Evolutionary conservation across 257 asterid species (phyloP).

Genomic region (Anisodus tanguticus): DNA sequence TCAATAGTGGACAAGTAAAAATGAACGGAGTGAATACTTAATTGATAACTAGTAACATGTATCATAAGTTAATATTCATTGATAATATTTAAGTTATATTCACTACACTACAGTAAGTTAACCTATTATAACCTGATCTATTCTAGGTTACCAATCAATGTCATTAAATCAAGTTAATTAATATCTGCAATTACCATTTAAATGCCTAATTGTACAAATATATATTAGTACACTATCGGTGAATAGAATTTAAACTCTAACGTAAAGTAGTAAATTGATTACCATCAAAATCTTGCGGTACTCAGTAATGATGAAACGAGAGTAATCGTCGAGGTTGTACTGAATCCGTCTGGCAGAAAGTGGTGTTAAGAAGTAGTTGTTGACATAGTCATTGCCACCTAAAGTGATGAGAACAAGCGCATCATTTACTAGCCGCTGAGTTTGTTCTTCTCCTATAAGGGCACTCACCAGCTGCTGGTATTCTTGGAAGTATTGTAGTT

Average conservation of each 20-base stretch:
- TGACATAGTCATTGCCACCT: constrained; percentile 84
- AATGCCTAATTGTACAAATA: too few species aligned
- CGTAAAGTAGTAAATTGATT: neutral
- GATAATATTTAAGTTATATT: neutral
- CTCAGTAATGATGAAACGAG: constrained; percentile 54
- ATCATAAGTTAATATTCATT: neutral
- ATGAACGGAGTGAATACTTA: too few species aligned
- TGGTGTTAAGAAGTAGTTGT: constrained; percentile 74
- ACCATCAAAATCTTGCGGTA: constrained; percentile 64
- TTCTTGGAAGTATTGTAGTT: constrained; percentile 44
- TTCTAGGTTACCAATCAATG: neutral
- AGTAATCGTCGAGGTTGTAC: constrained; percentile 51
- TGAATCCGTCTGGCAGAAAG: constrained; percentile 54
- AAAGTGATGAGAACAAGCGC: constrained; percentile 71
- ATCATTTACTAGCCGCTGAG: constrained; percentile 52
- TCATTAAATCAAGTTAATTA: too few species aligned
- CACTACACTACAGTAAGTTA: too few species aligned
- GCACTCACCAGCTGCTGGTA: constrained; percentile 58
- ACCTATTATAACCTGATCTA: too few species aligned
- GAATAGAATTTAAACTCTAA: too few species aligned
- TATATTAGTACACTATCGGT: too few species aligned
- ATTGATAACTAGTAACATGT: neutral
- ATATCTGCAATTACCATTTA: too few species aligned
- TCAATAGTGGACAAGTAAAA: too few species aligned
- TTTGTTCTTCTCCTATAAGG: constrained; percentile 51